phyloP scores from a whole-genome alignment of 352 stramenopile species.

The Pythium pyrilobum region DNA sequence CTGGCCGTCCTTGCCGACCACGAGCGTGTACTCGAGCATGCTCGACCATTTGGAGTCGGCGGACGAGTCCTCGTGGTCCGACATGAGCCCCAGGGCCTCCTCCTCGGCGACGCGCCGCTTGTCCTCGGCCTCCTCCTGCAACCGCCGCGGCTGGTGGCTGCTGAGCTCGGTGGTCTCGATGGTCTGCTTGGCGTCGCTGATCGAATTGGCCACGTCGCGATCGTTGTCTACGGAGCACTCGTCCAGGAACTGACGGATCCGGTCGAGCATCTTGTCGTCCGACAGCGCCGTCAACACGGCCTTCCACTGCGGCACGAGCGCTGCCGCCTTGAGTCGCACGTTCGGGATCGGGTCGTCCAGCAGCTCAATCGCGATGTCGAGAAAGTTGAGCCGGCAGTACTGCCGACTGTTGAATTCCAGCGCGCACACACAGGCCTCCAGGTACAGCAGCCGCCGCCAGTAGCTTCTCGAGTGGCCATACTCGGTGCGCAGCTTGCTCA shows the following conservation, averaged over 20 bases:
- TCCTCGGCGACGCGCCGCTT: constrained; percentile 56
- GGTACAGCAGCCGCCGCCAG: constrained; percentile 68
- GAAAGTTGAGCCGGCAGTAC: constrained; percentile 70
- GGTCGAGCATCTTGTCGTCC: constrained; percentile 70
- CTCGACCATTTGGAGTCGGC: constrained; percentile 80
- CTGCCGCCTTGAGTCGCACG: constrained; percentile 65
- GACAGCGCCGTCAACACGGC: constrained; percentile 40
- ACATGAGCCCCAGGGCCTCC: constrained; percentile 48
- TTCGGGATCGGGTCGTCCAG: constrained; percentile 72
- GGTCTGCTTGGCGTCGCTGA: constrained; percentile 36
- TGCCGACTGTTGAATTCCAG: constrained; percentile 61
- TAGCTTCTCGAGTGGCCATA: constrained; percentile 73
- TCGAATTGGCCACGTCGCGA: constrained; percentile 50
- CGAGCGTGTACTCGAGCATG: constrained; percentile 83
- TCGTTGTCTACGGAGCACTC: constrained; percentile 54
- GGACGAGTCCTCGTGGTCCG: constrained; percentile 74
- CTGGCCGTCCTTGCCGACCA: constrained; percentile 79
- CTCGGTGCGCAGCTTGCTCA: constrained; percentile 61
- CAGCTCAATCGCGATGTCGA: constrained; percentile 71
- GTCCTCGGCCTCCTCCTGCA: constrained; percentile 58
- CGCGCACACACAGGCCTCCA: constrained; percentile 63
- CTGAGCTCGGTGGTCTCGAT: constrained; percentile 39
- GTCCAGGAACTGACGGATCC: constrained; percentile 65
- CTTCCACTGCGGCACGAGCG: constrained; percentile 63
- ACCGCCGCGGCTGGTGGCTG: constrained; percentile 22